A percentile compares a stretch with the other conserved stretches of the same genome.
These are phyloP conservation scores for Paramecium octaurelia DNA, from an alignment of 73 alveolate genomes.

Conservation along the genomic window DNA sequence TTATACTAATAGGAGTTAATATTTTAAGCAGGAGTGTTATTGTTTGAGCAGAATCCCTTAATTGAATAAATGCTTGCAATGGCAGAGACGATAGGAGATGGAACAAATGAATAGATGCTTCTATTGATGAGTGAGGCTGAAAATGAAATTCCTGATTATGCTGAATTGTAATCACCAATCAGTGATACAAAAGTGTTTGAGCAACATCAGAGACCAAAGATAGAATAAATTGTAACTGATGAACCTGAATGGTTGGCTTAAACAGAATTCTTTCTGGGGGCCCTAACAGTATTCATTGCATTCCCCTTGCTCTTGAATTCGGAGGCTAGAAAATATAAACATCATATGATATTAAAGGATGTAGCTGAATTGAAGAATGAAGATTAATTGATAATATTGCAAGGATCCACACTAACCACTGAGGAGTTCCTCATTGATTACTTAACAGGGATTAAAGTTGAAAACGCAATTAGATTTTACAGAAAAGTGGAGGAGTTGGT, in stretches of 20 bases:
- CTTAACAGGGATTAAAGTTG: constrained; percentile 13
- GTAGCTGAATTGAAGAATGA: background rate
- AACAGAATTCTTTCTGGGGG: constrained; percentile 35
- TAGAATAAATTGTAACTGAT: constrained; percentile 18
- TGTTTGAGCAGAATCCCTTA: constrained; percentile 25
- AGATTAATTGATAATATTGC: background rate
- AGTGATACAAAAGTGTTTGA: constrained; percentile 21
- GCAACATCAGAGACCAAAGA: constrained; percentile 15
- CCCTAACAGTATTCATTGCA: constrained; percentile 12
- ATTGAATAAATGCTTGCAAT: constrained; percentile 42
- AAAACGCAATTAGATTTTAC: constrained; percentile 27
- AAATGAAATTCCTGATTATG: constrained; percentile 39
- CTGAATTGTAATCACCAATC: constrained; percentile 34
- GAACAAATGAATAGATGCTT: constrained; percentile 27
- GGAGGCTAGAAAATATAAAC: constrained; percentile 21
- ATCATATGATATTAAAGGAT: constrained; percentile 33
- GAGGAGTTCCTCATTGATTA: background rate
- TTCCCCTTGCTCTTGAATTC: constrained; percentile 7
- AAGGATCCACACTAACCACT: background rate
- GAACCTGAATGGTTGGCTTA: constrained; percentile 51
- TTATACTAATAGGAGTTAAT: constrained; percentile 22
- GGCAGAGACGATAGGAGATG: constrained; percentile 37
- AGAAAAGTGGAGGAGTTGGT: constrained; percentile 28
- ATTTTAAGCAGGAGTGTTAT: constrained; percentile 16
- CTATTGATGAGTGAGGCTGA: constrained; percentile 15